A percentile compares a stretch with the other conserved stretches of the same genome.
These are phyloP conservation scores for Ormosia emarginata DNA, from an alignment of 306 rosid genomes.

Conservation along the genomic window DNA sequence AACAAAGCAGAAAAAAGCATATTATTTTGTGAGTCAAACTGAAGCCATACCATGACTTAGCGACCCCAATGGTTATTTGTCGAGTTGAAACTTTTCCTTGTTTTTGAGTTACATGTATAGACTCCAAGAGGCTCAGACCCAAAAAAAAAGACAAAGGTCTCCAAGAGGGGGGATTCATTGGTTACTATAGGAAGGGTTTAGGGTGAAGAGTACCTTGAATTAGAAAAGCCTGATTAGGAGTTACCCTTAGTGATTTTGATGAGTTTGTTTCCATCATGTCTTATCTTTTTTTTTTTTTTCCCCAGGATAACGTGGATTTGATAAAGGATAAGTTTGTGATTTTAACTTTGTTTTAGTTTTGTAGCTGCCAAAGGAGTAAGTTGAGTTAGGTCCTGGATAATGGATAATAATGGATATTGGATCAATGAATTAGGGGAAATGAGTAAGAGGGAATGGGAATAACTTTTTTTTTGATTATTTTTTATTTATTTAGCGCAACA, in stretches of 20 bases:
- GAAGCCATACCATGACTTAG: not conserved
- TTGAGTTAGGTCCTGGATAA: not conserved
- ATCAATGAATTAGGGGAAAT: not conserved
- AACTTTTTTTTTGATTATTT: no score
- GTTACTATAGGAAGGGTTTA: no score
- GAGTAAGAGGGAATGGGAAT: not conserved
- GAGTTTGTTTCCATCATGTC: not conserved
- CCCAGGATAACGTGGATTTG: not conserved
- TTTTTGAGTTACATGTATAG: not conserved
- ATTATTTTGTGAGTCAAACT: constrained; percentile 25
- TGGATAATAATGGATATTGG: no score
- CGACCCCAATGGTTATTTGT: not conserved
- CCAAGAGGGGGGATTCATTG: not conserved
- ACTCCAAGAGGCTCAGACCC: not conserved
- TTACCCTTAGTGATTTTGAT: not conserved
- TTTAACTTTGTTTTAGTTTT: not conserved
- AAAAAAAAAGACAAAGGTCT: not conserved
- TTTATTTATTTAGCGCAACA: not conserved
- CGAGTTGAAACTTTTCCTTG: not conserved
- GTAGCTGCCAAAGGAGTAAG: not conserved
- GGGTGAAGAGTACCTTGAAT: no score
- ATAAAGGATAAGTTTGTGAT: not conserved
- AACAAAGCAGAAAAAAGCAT: not conserved
- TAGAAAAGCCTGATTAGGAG: not conserved
- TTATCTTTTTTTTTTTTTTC: not conserved